A percentile compares a stretch with the other conserved stretches of the same genome.
These are phyloP conservation scores for Mikania micrantha DNA, from an alignment of 129 eudicot genomes.

Conservation along the genomic window DNA sequence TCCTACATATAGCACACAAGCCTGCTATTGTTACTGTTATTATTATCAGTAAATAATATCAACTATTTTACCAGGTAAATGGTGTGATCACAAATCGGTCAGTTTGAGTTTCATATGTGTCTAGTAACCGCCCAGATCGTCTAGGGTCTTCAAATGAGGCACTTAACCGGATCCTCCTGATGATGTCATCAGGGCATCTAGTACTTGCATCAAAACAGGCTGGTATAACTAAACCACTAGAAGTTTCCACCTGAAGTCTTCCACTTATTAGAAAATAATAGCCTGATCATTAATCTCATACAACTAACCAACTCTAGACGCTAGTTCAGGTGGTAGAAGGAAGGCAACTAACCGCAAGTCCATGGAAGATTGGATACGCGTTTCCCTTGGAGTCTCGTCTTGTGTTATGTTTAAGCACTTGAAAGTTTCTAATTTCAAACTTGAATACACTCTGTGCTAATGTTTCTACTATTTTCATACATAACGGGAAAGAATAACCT, in stretches of 20 bases:
- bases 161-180: constrained; percentile 68
- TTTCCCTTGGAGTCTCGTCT: constrained; percentile 65
- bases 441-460: constrained; percentile 43
- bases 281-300: no score
- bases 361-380: constrained; percentile 66
- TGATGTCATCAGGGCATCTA: constrained; percentile 81
- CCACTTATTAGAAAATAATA: constrained; percentile 2
- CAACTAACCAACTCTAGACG: background rate
- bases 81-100: constrained; percentile 72
- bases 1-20: constrained; percentile 40
- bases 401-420: constrained; percentile 79
- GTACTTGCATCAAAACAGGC: constrained; percentile 67
- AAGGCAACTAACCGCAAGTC: constrained; percentile 62
- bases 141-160: constrained; percentile 58
- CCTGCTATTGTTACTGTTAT: background rate
- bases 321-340: background rate
- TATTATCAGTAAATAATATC: background rate
- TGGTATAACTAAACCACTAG: constrained; percentile 65
- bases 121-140: constrained; percentile 52
- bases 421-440: constrained; percentile 67
- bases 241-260: constrained; percentile 51
- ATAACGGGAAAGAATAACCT: constrained; percentile 67
- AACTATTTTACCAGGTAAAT: constrained; percentile 61
- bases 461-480: constrained; percentile 59
- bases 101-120: constrained; percentile 60